phyloP scores from a whole-genome alignment of 495 filamentous ascomycete species.

The Cairneyella variabilis region DNA sequence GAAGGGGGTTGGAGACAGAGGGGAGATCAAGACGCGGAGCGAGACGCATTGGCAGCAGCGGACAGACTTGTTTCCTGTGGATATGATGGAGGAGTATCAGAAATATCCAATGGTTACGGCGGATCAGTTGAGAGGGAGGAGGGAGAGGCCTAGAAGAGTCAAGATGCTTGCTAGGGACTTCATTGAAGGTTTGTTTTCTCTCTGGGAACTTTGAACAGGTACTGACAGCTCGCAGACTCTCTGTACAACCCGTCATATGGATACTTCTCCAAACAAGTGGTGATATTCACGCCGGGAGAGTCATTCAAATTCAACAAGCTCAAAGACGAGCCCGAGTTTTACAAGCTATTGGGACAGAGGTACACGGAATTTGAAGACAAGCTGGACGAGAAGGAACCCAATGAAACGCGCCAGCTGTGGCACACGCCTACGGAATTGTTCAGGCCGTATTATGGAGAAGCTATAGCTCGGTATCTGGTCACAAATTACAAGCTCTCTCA shows the following conservation, averaged over 20 bases:
- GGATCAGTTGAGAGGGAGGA: slow-evolving; percentile 62
- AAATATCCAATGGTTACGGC: slow-evolving; percentile 82
- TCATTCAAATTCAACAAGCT: slow-evolving; percentile 89
- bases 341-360: slow-evolving; percentile 65
- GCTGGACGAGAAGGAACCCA: slow-evolving; percentile 63
- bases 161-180: slow-evolving; percentile 98
- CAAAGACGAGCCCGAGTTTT: slow-evolving; percentile 78
- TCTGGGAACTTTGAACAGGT: not conserved
- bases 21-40: slow-evolving; percentile 21
- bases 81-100: slow-evolving; percentile 75
- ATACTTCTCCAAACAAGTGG: slow-evolving; percentile 96
- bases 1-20: slow-evolving; percentile 22
- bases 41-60: slow-evolving; percentile 79
- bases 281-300: slow-evolving; percentile 89
- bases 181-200: slow-evolving; percentile 70
- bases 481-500: slow-evolving; percentile 92
- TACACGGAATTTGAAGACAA: slow-evolving; percentile 89
- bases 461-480: slow-evolving; percentile 89
- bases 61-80: slow-evolving; percentile 60
- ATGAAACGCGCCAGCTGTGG: slow-evolving; percentile 89
- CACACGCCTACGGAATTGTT: slow-evolving; percentile 98
- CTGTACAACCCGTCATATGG: slow-evolving; percentile 97
- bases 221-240: slow-evolving; percentile 59
- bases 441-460: slow-evolving; percentile 93
- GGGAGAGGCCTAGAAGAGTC: slow-evolving; percentile 76